These are phyloP conservation scores for Oryza coarctata DNA, from an alignment of 176 grass and related monocot genomes.

Conservation along the genomic window DNA sequence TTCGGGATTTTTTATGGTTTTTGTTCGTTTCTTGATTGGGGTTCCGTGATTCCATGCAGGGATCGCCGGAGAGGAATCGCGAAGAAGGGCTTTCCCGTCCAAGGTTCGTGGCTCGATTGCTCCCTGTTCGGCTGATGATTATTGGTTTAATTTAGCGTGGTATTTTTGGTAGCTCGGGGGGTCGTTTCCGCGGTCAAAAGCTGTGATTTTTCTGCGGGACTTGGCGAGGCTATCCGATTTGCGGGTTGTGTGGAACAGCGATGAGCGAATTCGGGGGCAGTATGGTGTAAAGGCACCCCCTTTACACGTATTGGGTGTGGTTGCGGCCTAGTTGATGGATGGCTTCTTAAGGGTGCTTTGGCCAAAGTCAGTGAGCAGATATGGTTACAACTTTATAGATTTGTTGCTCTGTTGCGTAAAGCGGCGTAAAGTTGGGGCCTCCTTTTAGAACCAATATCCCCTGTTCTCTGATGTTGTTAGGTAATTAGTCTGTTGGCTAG, in stretches of 20 bases:
- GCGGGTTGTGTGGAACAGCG: not conserved
- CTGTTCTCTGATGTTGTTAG: not conserved
- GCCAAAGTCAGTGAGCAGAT: constrained; percentile 39
- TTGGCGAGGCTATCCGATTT: no score
- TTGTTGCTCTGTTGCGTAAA: constrained; percentile 52
- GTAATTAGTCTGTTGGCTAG: constrained; percentile 32
- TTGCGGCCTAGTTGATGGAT: constrained; percentile 14
- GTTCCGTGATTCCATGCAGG: constrained; percentile 36
- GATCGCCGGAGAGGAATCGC: constrained; percentile 58
- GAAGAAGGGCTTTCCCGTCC: constrained; percentile 24
- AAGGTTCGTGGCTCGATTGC: constrained; percentile 18
- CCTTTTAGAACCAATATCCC: constrained; percentile 31
- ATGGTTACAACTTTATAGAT: constrained; percentile 51
- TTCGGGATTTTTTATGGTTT: not conserved
- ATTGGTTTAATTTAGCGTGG: not conserved
- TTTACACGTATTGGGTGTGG: constrained; percentile 38
- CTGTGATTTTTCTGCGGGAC: constrained; percentile 16
- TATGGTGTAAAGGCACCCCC: constrained; percentile 24
- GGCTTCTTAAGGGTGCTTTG: constrained; percentile 34
- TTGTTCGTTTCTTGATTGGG: not conserved
- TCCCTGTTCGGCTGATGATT: not conserved
- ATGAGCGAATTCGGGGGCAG: constrained; percentile 17
- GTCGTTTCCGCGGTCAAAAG: constrained; percentile 14
- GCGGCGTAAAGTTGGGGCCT: constrained; percentile 32
- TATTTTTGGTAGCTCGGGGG: not conserved